Conservation (phyloP, 352 stramenopile species). For the Phytopythium boreale region DNA sequence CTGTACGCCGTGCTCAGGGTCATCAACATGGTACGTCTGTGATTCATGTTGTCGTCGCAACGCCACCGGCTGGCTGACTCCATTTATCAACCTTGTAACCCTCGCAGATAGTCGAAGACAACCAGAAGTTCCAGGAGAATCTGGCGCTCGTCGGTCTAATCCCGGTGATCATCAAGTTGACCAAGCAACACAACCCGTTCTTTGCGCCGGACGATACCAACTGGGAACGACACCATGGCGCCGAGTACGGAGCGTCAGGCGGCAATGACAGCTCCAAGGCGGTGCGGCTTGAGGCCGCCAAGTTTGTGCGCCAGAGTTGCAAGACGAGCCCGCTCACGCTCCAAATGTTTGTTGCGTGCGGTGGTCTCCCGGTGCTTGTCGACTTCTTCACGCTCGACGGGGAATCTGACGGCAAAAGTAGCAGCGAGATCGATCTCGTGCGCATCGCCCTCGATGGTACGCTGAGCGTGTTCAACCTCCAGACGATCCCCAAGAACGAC, state of each 20-base stretch:
- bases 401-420: neutral
- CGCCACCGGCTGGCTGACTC: constrained; percentile 4
- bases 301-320: constrained; percentile 87
- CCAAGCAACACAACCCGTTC: constrained; percentile 46
- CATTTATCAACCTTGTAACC: constrained; percentile 1
- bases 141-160: constrained; percentile 88
- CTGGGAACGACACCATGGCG: neutral
- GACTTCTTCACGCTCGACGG: constrained; percentile 64
- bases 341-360: constrained; percentile 93
- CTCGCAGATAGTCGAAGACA: constrained; percentile 84
- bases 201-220: constrained; percentile 18
- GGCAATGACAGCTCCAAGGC: constrained; percentile 37
- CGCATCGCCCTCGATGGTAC: constrained; percentile 90
- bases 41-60: neutral
- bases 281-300: constrained; percentile 83
- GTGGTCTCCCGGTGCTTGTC: constrained; percentile 82
- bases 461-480: constrained; percentile 88
- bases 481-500: constrained; percentile 92
- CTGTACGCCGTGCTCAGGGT: constrained; percentile 83
- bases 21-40: constrained; percentile 71
- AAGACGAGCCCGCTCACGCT: constrained; percentile 86
- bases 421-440: constrained; percentile 48
- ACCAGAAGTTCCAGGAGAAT: constrained; percentile 90
- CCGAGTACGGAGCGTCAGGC: constrained; percentile 4
- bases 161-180: constrained; percentile 90